Conservation (phyloP, 495 filamentous ascomycete genomes). For the Penicillium lividum region DNA sequence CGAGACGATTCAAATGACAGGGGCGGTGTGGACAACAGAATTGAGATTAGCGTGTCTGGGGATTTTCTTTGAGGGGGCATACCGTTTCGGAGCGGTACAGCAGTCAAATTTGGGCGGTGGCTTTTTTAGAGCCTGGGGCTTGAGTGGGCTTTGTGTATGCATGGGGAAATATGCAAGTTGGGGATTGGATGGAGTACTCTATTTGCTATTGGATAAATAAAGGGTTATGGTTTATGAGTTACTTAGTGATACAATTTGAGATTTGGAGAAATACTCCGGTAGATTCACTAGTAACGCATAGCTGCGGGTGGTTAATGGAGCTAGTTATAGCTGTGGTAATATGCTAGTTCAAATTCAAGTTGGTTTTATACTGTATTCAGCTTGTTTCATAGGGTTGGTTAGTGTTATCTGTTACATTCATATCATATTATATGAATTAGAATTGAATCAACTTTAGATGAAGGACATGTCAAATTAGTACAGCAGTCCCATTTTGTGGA, state of each 20-base stretch:
- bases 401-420: no score
- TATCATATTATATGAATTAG: no score
- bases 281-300: background rate
- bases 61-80: background rate
- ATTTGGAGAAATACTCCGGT: conserved; percentile 1
- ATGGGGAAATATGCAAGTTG: background rate
- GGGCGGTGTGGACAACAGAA: conserved; percentile 5
- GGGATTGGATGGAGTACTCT: background rate
- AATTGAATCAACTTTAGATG: background rate
- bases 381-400: background rate
- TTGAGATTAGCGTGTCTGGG: conserved; percentile 6
- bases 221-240: background rate
- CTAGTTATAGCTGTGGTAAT: conserved; percentile 8
- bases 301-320: background rate
- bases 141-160: background rate
- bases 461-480: background rate
- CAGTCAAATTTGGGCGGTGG: background rate
- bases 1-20: background rate
- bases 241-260: background rate
- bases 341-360: background rate
- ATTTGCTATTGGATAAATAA: background rate
- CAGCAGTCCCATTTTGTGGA: background rate
- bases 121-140: conserved; percentile 1
- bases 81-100: background rate
- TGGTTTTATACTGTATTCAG: background rate